Conservation (phyloP, 257 asterid genomes). For the Solanum infundibuliforme region DNA sequence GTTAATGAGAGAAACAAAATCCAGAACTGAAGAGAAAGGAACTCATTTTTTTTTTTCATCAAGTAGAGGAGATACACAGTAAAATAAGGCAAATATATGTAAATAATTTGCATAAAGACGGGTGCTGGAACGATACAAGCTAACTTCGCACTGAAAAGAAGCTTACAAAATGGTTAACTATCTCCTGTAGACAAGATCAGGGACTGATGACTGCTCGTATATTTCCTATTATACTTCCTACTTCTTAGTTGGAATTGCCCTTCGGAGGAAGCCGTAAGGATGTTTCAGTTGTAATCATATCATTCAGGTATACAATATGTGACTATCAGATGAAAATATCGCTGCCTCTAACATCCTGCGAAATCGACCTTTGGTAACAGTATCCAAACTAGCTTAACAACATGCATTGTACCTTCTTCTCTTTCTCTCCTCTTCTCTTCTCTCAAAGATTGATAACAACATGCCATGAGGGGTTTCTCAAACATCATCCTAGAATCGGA, state of each 20-base stretch:
- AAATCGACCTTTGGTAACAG: background rate
- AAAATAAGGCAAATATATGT: no score
- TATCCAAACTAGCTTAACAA: background rate
- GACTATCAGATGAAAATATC: background rate
- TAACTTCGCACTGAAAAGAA: background rate
- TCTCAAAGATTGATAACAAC: background rate
- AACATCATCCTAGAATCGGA: background rate
- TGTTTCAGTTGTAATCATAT: background rate
- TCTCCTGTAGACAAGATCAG: background rate
- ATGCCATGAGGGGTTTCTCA: background rate
- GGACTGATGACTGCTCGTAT: background rate
- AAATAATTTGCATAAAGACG: background rate
- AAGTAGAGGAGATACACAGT: background rate
- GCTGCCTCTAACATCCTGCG: background rate
- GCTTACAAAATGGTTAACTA: background rate
- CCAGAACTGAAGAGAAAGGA: background rate
- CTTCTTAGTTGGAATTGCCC: background rate
- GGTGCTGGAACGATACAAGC: background rate
- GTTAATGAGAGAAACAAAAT: background rate
- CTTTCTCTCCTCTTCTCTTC: background rate
- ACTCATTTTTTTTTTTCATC: slow-evolving; percentile 26
- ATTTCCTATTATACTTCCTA: background rate
- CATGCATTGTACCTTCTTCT: no score
- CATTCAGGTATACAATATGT: background rate
- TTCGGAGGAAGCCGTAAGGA: background rate